Evolutionary conservation across 2,329 filamentous ascomycete species (phyloP), one percentile per base, ranked within the genome.

Genomic region (Ascocoryne sarcoides): DNA sequence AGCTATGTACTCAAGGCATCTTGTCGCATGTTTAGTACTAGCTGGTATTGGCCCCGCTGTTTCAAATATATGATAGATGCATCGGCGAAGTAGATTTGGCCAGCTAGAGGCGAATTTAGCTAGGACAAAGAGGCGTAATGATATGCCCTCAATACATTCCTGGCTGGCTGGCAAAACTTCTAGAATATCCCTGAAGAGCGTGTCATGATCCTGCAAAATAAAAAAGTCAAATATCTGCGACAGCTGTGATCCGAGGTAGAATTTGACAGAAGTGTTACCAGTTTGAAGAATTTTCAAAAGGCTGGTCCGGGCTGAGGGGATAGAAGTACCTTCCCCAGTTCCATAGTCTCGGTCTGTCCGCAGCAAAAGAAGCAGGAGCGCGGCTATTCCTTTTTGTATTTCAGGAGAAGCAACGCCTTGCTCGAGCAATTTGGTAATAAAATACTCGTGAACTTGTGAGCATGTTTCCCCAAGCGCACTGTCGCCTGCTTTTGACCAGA

Each of bases 61-160:
- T 60, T 96, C 92, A 52, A 96, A 95, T 16, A 96, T 88, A 60
- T 92, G 84, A 59, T 95, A 98, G 14, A 94, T 84, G 49, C 87
- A 88, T 48, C 84, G 79, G 37, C 89, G 81, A 32, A 95, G 70
- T 15, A 96, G 69, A 0, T 89, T 94, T 44, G 87, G 80, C 85
- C 90, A 96, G 37, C 70, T 66, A 20, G 86, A 84, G 17, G 84
- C 92, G 43, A 98, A 66, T 40, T 79, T 78, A 1, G 83, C 76
- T 9, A 96, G 66, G 7, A 86, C 76, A 46, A 84, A 75, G 2
- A 96, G 65, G 4, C 92, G 80, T 48, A 94, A 75, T 0, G 87
- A 85, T 50, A 96, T 90, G 0, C 88, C 90, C 61, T 95, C 89
- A 10, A 71, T 64, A 61, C 79, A 81, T 21, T 79, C 75, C 4